Conservation (phyloP, 148 eudicot species). For the Suaeda aralocaspica region DNA sequence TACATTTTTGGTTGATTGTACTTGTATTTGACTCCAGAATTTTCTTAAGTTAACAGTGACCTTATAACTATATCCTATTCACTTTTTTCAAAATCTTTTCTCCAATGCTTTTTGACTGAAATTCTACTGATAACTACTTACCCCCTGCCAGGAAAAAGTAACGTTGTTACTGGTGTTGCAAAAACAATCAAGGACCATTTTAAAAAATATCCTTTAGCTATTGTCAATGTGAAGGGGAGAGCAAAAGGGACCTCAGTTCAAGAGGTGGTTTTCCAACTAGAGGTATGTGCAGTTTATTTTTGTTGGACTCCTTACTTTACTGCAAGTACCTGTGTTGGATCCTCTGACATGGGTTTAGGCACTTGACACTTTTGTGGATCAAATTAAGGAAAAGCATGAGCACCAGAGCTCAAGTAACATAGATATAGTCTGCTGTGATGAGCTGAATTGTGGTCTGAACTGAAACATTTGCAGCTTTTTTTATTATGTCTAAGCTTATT, state of each 20-base stretch:
- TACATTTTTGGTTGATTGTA: background rate
- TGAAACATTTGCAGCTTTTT: background rate
- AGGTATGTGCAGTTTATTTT: constrained; percentile 46
- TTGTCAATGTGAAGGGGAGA: constrained; percentile 89
- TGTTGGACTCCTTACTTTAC: too few relatives aligned
- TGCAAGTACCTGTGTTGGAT: too few relatives aligned
- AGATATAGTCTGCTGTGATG: background rate
- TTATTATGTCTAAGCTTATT: constrained; percentile 12
- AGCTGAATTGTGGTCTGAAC: background rate
- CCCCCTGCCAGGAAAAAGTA: constrained; percentile 59
- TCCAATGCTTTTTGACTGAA: background rate
- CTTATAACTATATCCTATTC: background rate
- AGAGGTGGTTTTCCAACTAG: constrained; percentile 70
- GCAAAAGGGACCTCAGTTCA: constrained; percentile 88
- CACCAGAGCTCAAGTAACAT: too few relatives aligned
- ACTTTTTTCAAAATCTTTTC: background rate
- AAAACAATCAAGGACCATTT: constrained; percentile 76
- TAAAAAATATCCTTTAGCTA: constrained; percentile 76
- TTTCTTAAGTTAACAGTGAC: background rate
- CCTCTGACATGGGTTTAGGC: too few relatives aligned
- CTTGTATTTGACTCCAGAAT: background rate
- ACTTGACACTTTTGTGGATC: too few relatives aligned
- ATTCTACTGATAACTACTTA: constrained; percentile 1
- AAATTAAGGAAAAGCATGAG: too few relatives aligned
- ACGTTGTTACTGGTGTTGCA: constrained; percentile 69